phyloP scores from a whole-genome alignment of 257 asterid species.

The Scutellaria galericulata region DNA sequence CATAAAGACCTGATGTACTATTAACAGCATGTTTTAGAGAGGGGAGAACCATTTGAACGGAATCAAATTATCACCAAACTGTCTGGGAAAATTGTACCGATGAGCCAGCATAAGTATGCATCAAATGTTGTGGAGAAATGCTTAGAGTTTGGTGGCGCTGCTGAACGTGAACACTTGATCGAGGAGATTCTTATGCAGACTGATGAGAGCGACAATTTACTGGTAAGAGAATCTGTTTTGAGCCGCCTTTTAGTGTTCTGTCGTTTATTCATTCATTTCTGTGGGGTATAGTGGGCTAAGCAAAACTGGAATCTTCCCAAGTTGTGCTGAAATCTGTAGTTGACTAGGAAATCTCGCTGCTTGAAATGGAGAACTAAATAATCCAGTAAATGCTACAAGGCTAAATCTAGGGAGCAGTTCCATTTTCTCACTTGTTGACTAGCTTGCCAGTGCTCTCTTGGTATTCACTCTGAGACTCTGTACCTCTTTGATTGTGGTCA shows the following conservation, averaged over 20 bases:
- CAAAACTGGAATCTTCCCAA: no score
- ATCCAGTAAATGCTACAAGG: no score
- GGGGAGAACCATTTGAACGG: slow-evolving; percentile 76
- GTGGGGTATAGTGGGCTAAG: no score
- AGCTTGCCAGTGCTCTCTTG: no score
- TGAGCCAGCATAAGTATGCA: slow-evolving; percentile 92
- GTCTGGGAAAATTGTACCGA: slow-evolving; percentile 63
- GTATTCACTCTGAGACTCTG: no score
- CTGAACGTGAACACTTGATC: slow-evolving; percentile 64
- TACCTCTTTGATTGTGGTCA: no score
- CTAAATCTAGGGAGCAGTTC: no score
- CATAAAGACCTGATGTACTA: slow-evolving; percentile 24
- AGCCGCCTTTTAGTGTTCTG: neutral
- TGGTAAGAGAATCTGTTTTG: slow-evolving; percentile 48
- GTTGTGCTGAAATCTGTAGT: no score
- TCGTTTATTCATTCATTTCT: neutral
- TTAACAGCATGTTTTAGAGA: slow-evolving; percentile 79
- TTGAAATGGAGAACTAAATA: no score
- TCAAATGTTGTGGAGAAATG: slow-evolving; percentile 92
- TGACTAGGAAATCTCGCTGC: no score
- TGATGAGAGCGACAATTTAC: slow-evolving; percentile 64
- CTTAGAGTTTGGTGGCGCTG: slow-evolving; percentile 60
- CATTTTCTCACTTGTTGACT: no score
- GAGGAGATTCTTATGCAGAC: slow-evolving; percentile 75
- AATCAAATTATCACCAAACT: slow-evolving; percentile 63